phyloP scores from a whole-genome alignment of 192 early-diverging fungal species.

The Linnemannia hyalina region DNA sequence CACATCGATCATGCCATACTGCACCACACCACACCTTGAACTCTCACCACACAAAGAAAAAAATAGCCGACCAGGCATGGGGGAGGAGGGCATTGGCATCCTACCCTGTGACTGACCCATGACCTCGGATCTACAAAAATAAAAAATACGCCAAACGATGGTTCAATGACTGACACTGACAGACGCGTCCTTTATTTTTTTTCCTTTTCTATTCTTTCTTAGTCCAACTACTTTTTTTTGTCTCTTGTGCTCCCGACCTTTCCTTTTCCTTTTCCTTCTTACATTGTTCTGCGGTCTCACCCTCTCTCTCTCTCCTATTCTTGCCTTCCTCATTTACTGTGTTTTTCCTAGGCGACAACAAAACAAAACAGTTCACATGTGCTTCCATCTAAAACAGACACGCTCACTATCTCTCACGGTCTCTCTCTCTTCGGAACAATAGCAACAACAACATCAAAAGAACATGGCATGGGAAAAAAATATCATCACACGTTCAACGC shows the following conservation, averaged over 20 bases:
- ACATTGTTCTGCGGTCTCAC: background rate
- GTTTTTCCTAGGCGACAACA: background rate
- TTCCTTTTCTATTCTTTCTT: background rate
- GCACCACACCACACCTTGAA: too few relatives aligned
- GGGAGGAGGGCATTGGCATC: background rate
- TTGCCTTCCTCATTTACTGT: background rate
- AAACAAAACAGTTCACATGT: background rate
- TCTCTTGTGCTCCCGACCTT: background rate
- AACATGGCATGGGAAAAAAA: background rate
- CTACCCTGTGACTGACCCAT: background rate
- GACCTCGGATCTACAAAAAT: background rate
- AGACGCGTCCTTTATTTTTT: background rate
- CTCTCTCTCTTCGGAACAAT: background rate
- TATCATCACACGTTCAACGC: too few relatives aligned
- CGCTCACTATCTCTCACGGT: background rate
- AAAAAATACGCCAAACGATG: background rate
- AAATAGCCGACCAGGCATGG: background rate
- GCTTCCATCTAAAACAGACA: background rate
- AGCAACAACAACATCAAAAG: background rate
- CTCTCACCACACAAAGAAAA: background rate
- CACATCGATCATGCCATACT: too few relatives aligned
- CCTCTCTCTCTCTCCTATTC: background rate
- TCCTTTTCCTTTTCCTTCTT: background rate
- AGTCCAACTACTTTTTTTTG: background rate
- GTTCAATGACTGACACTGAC: background rate